Evolutionary conservation across 2,329 filamentous ascomycete species (phyloP), one percentile per base, ranked within the genome.

Genomic region (Epicoccum sorghinum): DNA sequence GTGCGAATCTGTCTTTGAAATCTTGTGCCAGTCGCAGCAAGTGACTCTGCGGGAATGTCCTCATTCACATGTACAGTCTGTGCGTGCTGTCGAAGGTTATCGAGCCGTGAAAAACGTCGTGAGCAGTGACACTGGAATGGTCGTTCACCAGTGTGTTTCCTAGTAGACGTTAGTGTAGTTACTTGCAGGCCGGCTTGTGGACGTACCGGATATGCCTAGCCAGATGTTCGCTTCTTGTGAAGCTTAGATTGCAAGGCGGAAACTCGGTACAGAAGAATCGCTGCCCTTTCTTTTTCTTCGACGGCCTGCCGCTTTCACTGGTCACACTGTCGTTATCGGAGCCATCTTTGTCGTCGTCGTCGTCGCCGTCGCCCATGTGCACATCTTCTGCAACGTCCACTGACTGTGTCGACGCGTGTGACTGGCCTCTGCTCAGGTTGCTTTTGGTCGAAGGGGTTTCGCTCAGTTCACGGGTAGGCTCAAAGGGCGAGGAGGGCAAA

Each of bases 61-160:
- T 98, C 95, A 73, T 98, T 97, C 53, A 96, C 90, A 73, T 99
- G 95, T 1, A 99, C 95, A 0, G 95, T 98, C 75, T 97, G 93
- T 39, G 95, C 95, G 80, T 99, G 95, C 72, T 99, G 95, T 55
- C 95, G 87, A 46, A 99, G 80, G 70, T 99, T 99, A 75, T 99
- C 93, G 40, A 98, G 83, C 43, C 93, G 86, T 8, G 95, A 98
- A 73, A 99, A 99, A 50, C 92, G 86, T 45, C 95, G 86, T 2
- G 89, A 91, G 75, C 95, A 99, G 75, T 98, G 95, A 65, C 95
- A 99, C 75, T 96, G 90, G 68, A 98, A 99, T 0, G 95, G 95
- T 25, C 95, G 87, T 79, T 99, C 95, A 47, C 95, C 95, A 0
- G 95, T 99, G 70, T 99, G 95, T 84, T 98, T 98, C 67, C 92